Evolutionary conservation across 2,329 filamentous ascomycete species (phyloP), one percentile per base, ranked within the genome.

Genomic region (Xylaria sp.): DNA sequence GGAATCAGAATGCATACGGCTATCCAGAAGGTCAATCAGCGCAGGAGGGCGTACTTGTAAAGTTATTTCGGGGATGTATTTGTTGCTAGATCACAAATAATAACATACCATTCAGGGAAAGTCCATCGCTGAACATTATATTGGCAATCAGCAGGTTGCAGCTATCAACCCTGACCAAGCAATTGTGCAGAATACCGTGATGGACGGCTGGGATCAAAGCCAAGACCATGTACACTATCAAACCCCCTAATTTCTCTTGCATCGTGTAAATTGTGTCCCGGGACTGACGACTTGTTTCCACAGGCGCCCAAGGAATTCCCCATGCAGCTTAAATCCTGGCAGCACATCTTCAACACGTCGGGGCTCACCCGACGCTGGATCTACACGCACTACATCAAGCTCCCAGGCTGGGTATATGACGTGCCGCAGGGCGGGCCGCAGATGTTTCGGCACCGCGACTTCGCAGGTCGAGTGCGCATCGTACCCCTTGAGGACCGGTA

Each of bases 301-400:
- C 22, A 49, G 45, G 6, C 45, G 45, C 45, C 45, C 22, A 22
- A 27, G 7, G 20, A 49, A 25, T 6, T 49, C 5, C 17, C 20
- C 9, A 25, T 49, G 45, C n/a, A 20, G 22, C 45, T 49, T 25
- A 49, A 49, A 20, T 6, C 45, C 4, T 22, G 13, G 45, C 20
- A 27, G 3, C 45, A 49, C 45, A 25, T 49, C 45, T 10, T 5
- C 45, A 15, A 5, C 22, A 49, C 45, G 15, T 3, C 4, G 45
- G 45, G 45, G 45, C 45, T 49, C 45, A 49, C 45, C 20, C 22
- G 45, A 15, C 45, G 45, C 45, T 49, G 45, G 45, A 49, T 22
- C 4, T 27, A 22, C 20, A 49, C 45, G 22, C 45, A 25, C 22
- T n/a, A 49, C 45, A 49, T 49, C 9, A 49, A 49, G 22, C 45